Conservation (phyloP, 352 stramenopile genomes). For the Pythium myriotylum region DNA sequence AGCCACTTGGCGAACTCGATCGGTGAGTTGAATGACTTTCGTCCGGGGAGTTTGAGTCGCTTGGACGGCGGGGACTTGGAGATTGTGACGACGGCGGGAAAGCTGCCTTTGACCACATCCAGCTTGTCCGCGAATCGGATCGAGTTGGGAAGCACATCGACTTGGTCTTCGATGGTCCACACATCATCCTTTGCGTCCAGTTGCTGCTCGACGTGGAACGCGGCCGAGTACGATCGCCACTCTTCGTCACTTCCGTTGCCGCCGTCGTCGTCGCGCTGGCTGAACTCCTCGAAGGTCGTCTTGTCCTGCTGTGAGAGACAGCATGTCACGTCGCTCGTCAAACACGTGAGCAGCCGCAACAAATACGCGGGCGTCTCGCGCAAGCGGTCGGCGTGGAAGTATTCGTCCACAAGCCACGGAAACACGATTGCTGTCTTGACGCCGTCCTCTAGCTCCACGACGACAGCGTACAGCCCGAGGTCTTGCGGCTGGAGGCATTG, state of each 20-base stretch:
- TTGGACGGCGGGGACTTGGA: no score
- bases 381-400: conserved; percentile 40
- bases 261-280: conserved; percentile 30
- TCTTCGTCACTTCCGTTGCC: conserved; percentile 9
- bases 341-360: conserved; percentile 62
- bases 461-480: conserved; percentile 55
- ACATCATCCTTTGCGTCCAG: conserved; percentile 26
- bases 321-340: conserved; percentile 52
- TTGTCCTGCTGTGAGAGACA: conserved; percentile 48
- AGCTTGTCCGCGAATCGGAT: no score
- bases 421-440: conserved; percentile 48
- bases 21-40: no score
- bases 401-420: conserved; percentile 50
- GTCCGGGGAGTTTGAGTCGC: no score
- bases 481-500: conserved; percentile 35
- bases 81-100: no score
- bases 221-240: conserved; percentile 39
- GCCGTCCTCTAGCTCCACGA: conserved; percentile 18
- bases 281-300: conserved; percentile 25
- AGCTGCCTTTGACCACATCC: no score
- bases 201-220: conserved; percentile 35
- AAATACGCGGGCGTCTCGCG: conserved; percentile 54
- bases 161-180: neutral
- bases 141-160: neutral
- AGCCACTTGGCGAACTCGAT: no score